Percentiles rank a stretch among this genome's conserved stretches.
phyloP scores from a whole-genome alignment of 208 protist species.

The Leishmania gerbilli region DNA sequence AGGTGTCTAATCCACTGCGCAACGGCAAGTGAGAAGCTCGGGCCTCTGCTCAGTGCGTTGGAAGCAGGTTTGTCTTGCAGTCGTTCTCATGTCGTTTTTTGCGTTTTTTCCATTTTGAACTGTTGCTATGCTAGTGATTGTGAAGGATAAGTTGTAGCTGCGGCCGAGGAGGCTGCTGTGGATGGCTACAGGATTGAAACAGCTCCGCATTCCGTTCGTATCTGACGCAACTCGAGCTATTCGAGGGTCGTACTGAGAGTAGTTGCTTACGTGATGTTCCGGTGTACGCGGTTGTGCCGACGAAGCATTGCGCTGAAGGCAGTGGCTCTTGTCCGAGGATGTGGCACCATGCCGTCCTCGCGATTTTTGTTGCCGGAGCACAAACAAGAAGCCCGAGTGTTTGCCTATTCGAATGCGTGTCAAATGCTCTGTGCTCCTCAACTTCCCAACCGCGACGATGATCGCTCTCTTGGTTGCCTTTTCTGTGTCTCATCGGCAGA shows the following conservation, averaged over 20 bases:
- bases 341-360: too few relatives aligned
- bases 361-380: too few relatives aligned
- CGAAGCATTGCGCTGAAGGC: neutral
- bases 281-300: neutral
- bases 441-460: neutral
- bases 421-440: neutral
- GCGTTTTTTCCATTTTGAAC: neutral
- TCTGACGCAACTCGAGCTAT: neutral
- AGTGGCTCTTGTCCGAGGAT: neutral
- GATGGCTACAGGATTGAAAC: neutral
- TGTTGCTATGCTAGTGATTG: slow-evolving; percentile 5
- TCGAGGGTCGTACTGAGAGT: neutral
- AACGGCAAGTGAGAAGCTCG: slow-evolving; percentile 1
- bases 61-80: neutral
- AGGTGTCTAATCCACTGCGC: neutral
- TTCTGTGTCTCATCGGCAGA: neutral
- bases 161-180: neutral
- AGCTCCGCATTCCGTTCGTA: neutral
- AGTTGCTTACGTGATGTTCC: neutral
- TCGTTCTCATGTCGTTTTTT: neutral
- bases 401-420: neutral
- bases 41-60: neutral
- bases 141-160: slow-evolving; percentile 5
- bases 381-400: too few relatives aligned
- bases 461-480: neutral